Evolutionary conservation across 331 rosid genomes (phyloP).

Genomic region (Phaseolus coccineus): DNA sequence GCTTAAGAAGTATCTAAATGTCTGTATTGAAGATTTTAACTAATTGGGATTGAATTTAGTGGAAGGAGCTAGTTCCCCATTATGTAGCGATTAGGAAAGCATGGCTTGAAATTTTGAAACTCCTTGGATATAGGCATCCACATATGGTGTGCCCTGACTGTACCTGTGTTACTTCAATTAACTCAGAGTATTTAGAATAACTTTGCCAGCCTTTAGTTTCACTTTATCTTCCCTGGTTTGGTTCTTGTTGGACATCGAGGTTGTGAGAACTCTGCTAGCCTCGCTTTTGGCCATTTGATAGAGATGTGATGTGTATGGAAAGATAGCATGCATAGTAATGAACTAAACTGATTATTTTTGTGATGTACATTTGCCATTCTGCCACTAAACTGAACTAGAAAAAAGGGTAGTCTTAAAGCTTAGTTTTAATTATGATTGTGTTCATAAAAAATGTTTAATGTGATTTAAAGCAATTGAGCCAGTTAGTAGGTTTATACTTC

Average conservation of each 20-base stretch:
- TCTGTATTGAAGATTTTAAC: neutral
- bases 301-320: neutral
- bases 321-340: neutral
- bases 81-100: neutral
- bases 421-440: neutral
- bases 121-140: neutral
- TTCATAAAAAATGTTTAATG: neutral
- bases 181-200: neutral
- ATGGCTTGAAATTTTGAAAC: neutral
- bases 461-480: neutral
- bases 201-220: neutral
- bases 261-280: neutral
- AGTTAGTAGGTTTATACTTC: neutral
- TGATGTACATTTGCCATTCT: neutral
- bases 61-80: neutral
- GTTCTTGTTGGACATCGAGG: neutral
- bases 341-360: conserved; percentile 8
- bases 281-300: neutral
- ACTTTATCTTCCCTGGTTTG: neutral
- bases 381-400: neutral
- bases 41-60: neutral
- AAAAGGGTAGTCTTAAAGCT: neutral
- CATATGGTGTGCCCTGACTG: neutral
- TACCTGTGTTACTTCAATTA: neutral
- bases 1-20: neutral